Base-by-base conservation (phyloP, 176 grass and related monocot species). In the Poa annua region DNA sequence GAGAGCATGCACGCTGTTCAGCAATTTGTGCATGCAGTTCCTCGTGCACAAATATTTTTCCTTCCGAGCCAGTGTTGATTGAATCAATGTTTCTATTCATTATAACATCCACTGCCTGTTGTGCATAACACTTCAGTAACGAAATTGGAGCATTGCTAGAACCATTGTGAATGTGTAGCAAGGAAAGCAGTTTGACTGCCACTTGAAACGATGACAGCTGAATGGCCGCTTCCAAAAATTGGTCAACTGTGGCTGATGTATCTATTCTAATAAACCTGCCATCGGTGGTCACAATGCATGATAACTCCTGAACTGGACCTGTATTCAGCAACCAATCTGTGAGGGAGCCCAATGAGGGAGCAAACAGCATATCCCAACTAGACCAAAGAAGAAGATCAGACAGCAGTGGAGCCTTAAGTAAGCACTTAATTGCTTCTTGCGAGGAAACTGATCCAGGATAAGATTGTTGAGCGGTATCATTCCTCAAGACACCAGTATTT, bases 111-210 rank as follows among this genome's bases (percentile, higher is more conserved):
- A 90, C 75, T 82, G 88, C 92, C 74, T 49, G 76, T 75, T 94
- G 74, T 74, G 92, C 85, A 89, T 97, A 97, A 80, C 92, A 90
- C 75, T 97, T 94, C 47, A 97, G 88, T 79, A 97, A 91, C 79
- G 92, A 87, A 61, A 89, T 64, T 63, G 94, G 94, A 75, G 73
- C 83, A 81, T 81, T 90, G 8, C 48, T 85, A 61, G 94, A 90
- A 62, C 94, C 88, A 76, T 88, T 80, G 48, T 97, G 90, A 76
- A 90, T 77, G 65, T 90, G 84, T 76, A 97, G 70, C 55, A 97
- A 77, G 54, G 94, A 97, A 73, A 97, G 91, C 57, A 97, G 76
- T 41, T 90, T 97, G 52, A 94, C 76, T 63, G 92, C 92, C 25
- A 84, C 94, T 80, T 90, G 86, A 59, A 83, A 89, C 69, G 94